Base-by-base conservation (phyloP, 257 asterid species). In the Fraxinus americana region DNA sequence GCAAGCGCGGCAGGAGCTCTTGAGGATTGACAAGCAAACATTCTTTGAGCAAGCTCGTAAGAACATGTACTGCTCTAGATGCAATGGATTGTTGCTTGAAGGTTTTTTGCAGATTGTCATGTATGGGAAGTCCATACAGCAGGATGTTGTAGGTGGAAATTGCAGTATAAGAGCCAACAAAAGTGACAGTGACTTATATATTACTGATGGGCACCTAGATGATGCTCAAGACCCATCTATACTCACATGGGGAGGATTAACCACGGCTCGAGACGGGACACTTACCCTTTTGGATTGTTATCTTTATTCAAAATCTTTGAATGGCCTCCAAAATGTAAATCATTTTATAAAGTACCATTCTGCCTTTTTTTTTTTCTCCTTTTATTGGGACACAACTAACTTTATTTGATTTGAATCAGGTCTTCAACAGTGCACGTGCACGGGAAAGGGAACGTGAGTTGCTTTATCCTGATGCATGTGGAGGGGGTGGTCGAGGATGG, bases 401-500 rank as follows among this genome's bases (percentile, higher is more conserved):
- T 71, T 69, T 61, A 71, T 79, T 79, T 82, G 48, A 38, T 76
- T 74, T 77, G 79, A 74, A 76, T 79, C 90, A 96, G 99, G 98
- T 96, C 67, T 96, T 96, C 79, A 97, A 96, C 84, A 87, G 97
- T 85, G 97, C 97, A 76, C 91, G 92, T 79, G 92, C 97, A 34
- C 90, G 99, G 88, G 99, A 93, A 87, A 91, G 97, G 75, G 98
- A 96, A 54, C 89, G 97, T 35, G 97, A 96, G 73, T 79, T 93
- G 91, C 92, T 93, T 34, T 93, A 93, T 87, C 99, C 98, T 45
- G 99, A 96, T 90, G 98, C 98, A 75, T 96, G 99, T 82, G 99
- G 99, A 27, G 99, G 97, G 84, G 97, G 96, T 82, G 96, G 94
- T 69, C 87, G 99, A 82, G 99, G 99, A 82, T 96, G 99, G 99